phyloP scores from a whole-genome alignment of 176 grass and related monocot genomes.

The Carex pumila region DNA sequence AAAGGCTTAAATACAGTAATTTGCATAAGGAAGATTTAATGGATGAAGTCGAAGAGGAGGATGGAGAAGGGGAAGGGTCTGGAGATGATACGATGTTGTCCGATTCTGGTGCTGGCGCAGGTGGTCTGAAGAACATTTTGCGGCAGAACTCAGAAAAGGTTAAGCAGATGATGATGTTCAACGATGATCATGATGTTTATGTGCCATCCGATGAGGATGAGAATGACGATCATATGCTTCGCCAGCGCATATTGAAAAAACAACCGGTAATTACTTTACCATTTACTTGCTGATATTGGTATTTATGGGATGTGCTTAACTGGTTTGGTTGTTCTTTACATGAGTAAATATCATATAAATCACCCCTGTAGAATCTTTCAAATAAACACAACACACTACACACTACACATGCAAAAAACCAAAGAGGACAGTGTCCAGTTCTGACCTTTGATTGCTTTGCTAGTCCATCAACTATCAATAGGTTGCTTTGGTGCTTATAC shows the following conservation, averaged over 20 bases:
- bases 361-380: neutral
- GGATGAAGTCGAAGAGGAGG: conserved; percentile 49
- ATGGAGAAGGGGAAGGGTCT: conserved; percentile 34
- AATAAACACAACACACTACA: neutral
- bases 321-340: neutral
- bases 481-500: neutral
- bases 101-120: conserved; percentile 25
- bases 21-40: conserved; percentile 45
- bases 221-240: conserved; percentile 61
- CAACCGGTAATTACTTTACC: conserved; percentile 43
- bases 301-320: neutral
- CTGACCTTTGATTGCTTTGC: neutral
- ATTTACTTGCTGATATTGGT: neutral
- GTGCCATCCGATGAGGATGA: conserved; percentile 89
- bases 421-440: neutral
- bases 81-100: conserved; percentile 41
- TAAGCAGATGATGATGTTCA: conserved; percentile 93
- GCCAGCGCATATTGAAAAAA: conserved; percentile 44
- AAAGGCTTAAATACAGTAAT: conserved; percentile 56
- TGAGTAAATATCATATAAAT: neutral
- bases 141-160: conserved; percentile 59
- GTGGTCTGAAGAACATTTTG: conserved; percentile 35
- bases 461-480: neutral
- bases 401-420: neutral
- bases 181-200: conserved; percentile 73